These are phyloP conservation scores for Termitomyces eurrhizus DNA, from an alignment of 768 basidiomycete genomes.

Conservation along the genomic window DNA sequence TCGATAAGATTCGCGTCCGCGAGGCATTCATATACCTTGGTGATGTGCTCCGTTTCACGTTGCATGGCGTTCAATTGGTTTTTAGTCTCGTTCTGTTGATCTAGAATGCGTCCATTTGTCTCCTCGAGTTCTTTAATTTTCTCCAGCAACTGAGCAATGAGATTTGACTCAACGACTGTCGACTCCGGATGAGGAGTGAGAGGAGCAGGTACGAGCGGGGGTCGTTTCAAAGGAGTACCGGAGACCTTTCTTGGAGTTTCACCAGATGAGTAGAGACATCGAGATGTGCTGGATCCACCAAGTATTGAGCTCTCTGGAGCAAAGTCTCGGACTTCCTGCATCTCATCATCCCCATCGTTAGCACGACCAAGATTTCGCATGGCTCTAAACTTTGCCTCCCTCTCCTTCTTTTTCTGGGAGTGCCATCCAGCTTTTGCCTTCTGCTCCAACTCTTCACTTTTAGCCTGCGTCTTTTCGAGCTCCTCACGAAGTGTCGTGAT, in stretches of 20 bases:
- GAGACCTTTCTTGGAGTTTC: conserved; percentile 17
- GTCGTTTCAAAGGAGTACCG: conserved; percentile 14
- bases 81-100: conserved; percentile 60
- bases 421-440: conserved; percentile 47
- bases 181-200: conserved; percentile 35
- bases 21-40: conserved; percentile 65
- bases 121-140: conserved; percentile 80
- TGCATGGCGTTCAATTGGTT: conserved; percentile 65
- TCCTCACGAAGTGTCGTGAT: conserved; percentile 71
- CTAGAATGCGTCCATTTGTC: conserved; percentile 61
- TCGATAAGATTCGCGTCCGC: conserved; percentile 51
- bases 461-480: conserved; percentile 70
- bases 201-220: conserved; percentile 10
- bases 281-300: conserved; percentile 27
- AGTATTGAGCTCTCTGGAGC: conserved; percentile 52
- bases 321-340: conserved; percentile 45
- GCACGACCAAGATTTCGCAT: conserved; percentile 39
- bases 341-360: conserved; percentile 25
- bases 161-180: conserved; percentile 48
- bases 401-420: conserved; percentile 43
- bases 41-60: conserved; percentile 67
- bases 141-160: conserved; percentile 66
- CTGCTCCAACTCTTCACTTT: conserved; percentile 69
- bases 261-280: conserved; percentile 25
- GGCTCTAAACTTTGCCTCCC: conserved; percentile 51